Base-by-base conservation (phyloP, 2,329 filamentous ascomycete genomes). In the Metarhizium guizhouense region DNA sequence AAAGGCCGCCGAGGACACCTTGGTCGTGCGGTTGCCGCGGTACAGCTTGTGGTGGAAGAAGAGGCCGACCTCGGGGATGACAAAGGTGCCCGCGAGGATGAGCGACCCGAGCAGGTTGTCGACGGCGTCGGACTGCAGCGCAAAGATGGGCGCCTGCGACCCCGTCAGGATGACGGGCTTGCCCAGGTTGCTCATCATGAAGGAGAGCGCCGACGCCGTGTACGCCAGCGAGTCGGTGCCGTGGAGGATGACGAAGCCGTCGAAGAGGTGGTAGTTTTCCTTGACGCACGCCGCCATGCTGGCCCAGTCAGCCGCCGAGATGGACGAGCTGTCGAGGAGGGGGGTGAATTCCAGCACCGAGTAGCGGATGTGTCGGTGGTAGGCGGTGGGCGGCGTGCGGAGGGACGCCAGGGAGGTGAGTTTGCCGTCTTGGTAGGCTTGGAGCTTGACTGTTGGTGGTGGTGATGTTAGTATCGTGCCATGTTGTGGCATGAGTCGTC, bases 21-120 rank as follows among this genome's bases (percentile, higher is more conserved):
- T 96, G 59, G 89, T 94, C 10, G 88, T 85, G 57, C 92, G 79
- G 71, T 95, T 96, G 16, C 92, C 92, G 30, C 92, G 84, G 73
- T 92, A 95, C 20, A 96, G 81, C 62, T 86, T 90, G 74, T 95
- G 88, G 71, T 94, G 90, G 78, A 96, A 96, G 76, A 95, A 96
- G 40, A 96, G 79, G 68, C 90, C 92, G 54, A 96, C 92, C 69
- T 96, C 92, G 0, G 92, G 91, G 56, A 96, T 90, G 74, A 90
- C 88, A 67, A 95, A 95, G 58, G 94, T 94, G 38, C 90, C 90
- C 3, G 92, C 92, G 55, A 96, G 87, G 66, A 96, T 90, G 65
- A 96, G 79, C 1, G 90, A 92, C 20, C 89, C 89, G 5, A 96
- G 81, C 13, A 96, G 80, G 65, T 96, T 96, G 73, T 95, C 91